Base-by-base conservation (phyloP, 139 green algal species). In the Chlamydomonas asymmetrica region DNA sequence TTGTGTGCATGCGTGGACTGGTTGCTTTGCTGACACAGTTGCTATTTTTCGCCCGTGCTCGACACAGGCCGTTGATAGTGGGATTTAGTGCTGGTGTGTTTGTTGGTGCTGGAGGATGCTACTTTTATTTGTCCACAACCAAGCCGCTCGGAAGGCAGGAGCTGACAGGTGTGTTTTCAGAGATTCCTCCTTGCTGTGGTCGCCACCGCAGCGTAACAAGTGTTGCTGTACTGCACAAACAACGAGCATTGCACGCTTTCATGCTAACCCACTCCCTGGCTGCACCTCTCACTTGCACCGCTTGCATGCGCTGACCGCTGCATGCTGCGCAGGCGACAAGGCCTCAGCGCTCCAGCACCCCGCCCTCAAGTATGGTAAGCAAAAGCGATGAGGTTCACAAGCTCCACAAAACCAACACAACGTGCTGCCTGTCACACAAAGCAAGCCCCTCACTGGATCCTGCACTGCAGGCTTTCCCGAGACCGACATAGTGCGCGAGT, bases 401-500 rank as follows among this genome's bases (percentile, higher is more conserved):
- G 49, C 22, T 10, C 35, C 38, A n/a, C 10, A 22, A 13, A n/a
- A 57, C 32, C 39, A 49, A 9, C 41, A 10, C 10, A 29, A 20
- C 29, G 27, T 29, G 29, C 65, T 6, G 41, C 43, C 13, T 41
- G 27, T 20, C 4, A 34, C 41, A 39, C 45, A 49, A 59, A 10
- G 31, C n/a, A 40, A 5, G 3, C 9, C 40, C 31, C 48, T 49
- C 20, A n/a, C 45, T 38, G n/a, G n/a, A n/a, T n/a, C n/a, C n/a
- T n/a, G n/a, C n/a, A 50, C 2, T n/a, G 3, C 37, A 79, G 80
- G 79, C 34, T 54, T 81, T 34, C 77, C 84, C 1, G 63, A 87
- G 43, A 85, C 74, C 3, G 70, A 85, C 5, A 71, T 66, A 7
- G 61, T 93, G 75, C 78, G 80, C 0, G 71, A 85, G 27, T 87